Percentiles rank a stretch among this genome's conserved stretches.
Conservation (phyloP, 1,284 basidiomycete genomes). For the Apiotrichum montevideense region DNA sequence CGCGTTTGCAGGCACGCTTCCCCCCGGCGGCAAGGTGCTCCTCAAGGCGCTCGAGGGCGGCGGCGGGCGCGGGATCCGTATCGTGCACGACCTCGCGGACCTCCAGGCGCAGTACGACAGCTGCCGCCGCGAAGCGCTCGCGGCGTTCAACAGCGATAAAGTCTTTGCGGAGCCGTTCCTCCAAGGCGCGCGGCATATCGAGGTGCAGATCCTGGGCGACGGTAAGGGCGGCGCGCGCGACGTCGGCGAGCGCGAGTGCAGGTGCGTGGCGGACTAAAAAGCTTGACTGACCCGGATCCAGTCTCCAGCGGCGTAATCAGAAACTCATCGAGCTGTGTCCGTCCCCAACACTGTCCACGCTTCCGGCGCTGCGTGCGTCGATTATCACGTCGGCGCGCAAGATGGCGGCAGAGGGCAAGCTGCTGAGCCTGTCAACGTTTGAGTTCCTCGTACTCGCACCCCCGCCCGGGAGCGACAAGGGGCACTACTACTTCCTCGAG, state of each 20-base stretch:
- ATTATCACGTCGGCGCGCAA: slow-evolving; percentile 11
- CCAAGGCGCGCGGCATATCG: slow-evolving; percentile 74
- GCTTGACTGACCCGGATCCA: background rate
- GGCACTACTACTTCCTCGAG: slow-evolving; percentile 17
- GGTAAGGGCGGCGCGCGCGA: slow-evolving; percentile 10
- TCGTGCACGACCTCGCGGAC: slow-evolving; percentile 52
- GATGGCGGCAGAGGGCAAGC: slow-evolving; percentile 13
- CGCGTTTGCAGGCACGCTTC: slow-evolving; percentile 23
- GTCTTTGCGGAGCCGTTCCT: slow-evolving; percentile 84
- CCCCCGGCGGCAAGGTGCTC: slow-evolving; percentile 46
- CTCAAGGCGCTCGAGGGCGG: slow-evolving; percentile 67
- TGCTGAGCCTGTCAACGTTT: slow-evolving; percentile 14
- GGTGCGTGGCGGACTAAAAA: background rate
- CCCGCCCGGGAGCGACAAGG: background rate
- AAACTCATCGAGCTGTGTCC: slow-evolving; percentile 19
- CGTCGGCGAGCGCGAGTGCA: slow-evolving; percentile 18
- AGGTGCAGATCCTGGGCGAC: slow-evolving; percentile 64
- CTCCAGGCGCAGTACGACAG: slow-evolving; percentile 64
- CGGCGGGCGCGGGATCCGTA: slow-evolving; percentile 64
- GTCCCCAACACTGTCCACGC: slow-evolving; percentile 7
- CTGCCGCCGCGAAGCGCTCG: slow-evolving; percentile 76
- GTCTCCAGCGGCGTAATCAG: slow-evolving; percentile 15
- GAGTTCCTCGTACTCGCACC: slow-evolving; percentile 17
- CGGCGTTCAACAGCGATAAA: slow-evolving; percentile 78
- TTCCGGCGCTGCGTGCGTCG: slow-evolving; percentile 8